Conservation (phyloP, 2,329 filamentous ascomycete genomes). For the Tolypocladium amazonense region DNA sequence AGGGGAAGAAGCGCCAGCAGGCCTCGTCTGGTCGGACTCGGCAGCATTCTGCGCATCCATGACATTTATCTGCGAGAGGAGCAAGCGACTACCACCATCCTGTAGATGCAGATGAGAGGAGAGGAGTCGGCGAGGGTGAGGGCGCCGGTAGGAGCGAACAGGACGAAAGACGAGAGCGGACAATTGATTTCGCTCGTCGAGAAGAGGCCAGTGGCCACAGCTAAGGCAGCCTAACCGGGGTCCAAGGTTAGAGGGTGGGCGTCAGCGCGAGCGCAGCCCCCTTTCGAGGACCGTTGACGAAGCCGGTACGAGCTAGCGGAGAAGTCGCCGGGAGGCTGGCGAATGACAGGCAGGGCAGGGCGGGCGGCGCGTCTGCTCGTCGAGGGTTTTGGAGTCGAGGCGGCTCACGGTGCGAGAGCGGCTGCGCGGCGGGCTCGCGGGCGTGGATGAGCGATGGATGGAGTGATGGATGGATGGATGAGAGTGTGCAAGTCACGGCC, state of each 20-base stretch:
- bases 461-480: neutral
- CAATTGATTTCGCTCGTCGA: constrained; percentile 2
- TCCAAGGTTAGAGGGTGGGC: neutral
- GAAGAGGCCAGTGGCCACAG: neutral
- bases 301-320: neutral
- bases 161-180: neutral
- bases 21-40: constrained; percentile 51
- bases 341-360: neutral
- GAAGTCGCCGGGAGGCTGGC: neutral
- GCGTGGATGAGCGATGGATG: neutral
- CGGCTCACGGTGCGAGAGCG: neutral
- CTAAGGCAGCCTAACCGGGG: neutral
- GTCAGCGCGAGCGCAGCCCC: neutral
- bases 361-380: neutral
- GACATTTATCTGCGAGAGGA: constrained; percentile 47
- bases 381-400: neutral
- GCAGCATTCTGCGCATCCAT: constrained; percentile 61
- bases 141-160: constrained; percentile 3
- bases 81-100: constrained; percentile 46
- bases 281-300: constrained; percentile 1
- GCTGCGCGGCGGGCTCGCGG: neutral
- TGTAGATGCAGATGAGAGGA: constrained; percentile 26
- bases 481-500: neutral
- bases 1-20: constrained; percentile 37
- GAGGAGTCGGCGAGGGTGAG: constrained; percentile 3